These are phyloP conservation scores for Venturia aucupariae DNA, from an alignment of 2,329 filamentous ascomycete genomes.

Conservation along the genomic window DNA sequence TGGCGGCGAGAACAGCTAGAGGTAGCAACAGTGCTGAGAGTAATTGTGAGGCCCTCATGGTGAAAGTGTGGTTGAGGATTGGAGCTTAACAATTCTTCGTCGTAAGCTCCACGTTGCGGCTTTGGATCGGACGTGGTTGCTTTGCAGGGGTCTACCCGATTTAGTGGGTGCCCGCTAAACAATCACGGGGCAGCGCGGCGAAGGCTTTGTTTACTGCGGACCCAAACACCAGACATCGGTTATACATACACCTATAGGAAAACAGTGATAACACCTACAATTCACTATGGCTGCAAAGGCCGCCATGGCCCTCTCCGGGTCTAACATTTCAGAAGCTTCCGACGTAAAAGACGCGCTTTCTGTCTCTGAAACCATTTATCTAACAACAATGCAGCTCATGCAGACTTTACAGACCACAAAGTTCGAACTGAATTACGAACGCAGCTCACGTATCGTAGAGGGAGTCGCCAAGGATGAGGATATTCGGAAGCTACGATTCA, in stretches of 20 bases:
- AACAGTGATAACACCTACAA: not conserved
- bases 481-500: slow-evolving; percentile 58
- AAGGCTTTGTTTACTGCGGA: not conserved
- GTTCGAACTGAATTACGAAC: slow-evolving; percentile 63
- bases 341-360: not conserved
- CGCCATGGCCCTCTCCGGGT: not conserved
- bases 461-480: slow-evolving; percentile 67
- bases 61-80: slow-evolving; percentile 24
- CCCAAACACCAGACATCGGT: slow-evolving; percentile 2
- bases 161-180: not conserved
- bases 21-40: slow-evolving; percentile 56
- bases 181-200: not conserved
- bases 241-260: not conserved
- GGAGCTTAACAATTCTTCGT: too few relatives aligned
- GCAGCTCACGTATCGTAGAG: slow-evolving; percentile 54
- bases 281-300: slow-evolving; percentile 6
- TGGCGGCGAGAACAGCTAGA: slow-evolving; percentile 52
- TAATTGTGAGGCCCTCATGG: slow-evolving; percentile 57
- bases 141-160: not conserved
- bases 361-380: not conserved
- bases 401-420: slow-evolving; percentile 43
- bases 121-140: not conserved
- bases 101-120: slow-evolving; percentile 1
- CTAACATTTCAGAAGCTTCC: slow-evolving; percentile 1
- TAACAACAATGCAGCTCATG: slow-evolving; percentile 31